Percentiles rank a stretch among this genome's conserved stretches.
phyloP scores from a whole-genome alignment of 2,329 filamentous ascomycete species.

The Tolypocladium inflatum region DNA sequence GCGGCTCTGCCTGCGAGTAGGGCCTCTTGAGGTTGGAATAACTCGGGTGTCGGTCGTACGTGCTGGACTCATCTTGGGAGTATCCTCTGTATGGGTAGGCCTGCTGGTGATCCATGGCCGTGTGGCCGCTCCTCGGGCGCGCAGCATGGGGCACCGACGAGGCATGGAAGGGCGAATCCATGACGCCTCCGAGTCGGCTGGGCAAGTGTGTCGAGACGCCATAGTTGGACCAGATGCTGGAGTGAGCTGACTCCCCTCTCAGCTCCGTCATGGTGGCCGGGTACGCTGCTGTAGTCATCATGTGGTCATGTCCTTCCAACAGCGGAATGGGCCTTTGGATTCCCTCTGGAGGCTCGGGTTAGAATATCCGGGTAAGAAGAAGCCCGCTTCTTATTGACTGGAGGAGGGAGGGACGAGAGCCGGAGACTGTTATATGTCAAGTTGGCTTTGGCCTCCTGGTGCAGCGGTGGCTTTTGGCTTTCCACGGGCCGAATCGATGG shows the following conservation, averaged over 20 bases:
- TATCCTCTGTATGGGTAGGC: conserved; percentile 45
- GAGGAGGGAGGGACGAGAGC: background rate
- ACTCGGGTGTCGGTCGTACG: conserved; percentile 43
- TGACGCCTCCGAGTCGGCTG: conserved; percentile 37
- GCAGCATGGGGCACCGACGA: conserved; percentile 31
- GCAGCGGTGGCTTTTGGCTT: conserved; percentile 2
- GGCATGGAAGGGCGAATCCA: conserved; percentile 39
- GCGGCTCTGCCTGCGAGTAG: conserved; percentile 45
- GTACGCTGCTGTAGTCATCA: conserved; percentile 52
- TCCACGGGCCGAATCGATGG: conserved; percentile 2
- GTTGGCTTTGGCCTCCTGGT: background rate
- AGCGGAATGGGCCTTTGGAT: conserved; percentile 3
- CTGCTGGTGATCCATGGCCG: conserved; percentile 34
- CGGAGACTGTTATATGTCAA: background rate
- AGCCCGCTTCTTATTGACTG: background rate
- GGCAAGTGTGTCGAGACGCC: conserved; percentile 43
- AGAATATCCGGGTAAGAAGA: background rate
- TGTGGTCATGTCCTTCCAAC: conserved; percentile 37
- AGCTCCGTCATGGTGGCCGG: conserved; percentile 54
- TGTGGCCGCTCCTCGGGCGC: conserved; percentile 40
- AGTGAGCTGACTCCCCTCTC: conserved; percentile 49
- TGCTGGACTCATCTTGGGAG: conserved; percentile 42
- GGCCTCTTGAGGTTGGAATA: conserved; percentile 48
- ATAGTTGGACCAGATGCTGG: conserved; percentile 50
- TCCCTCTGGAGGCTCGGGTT: background rate